Evolutionary conservation across 1,284 basidiomycete genomes (phyloP).

Genomic region (Ustilago cynodontis): DNA sequence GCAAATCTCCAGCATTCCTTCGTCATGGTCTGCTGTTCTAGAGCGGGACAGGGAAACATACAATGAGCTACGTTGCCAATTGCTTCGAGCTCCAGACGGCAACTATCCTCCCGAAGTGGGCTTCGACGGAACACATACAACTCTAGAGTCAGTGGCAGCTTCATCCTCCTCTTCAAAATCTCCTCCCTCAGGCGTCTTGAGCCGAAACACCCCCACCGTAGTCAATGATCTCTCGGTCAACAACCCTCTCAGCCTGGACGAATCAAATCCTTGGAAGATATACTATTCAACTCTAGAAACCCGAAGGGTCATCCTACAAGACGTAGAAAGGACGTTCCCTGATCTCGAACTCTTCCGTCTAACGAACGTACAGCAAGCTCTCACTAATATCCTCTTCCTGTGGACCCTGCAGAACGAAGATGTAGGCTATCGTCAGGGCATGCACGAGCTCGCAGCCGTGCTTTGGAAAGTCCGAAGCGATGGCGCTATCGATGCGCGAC

Average conservation of each 20-base stretch:
- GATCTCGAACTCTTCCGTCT: conserved; percentile 50
- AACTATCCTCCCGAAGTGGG: conserved; percentile 54
- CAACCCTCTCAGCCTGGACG: conserved; percentile 65
- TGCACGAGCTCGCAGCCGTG: conserved; percentile 68
- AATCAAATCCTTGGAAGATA: conserved; percentile 60
- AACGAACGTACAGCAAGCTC: conserved; percentile 37
- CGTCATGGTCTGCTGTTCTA: conserved; percentile 44
- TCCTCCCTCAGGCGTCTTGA: neutral
- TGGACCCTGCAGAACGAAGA: conserved; percentile 60
- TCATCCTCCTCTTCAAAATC: conserved; percentile 4
- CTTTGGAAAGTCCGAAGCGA: conserved; percentile 57
- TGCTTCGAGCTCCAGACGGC: conserved; percentile 55
- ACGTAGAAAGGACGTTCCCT: conserved; percentile 62
- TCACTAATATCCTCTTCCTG: conserved; percentile 60
- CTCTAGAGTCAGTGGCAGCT: neutral
- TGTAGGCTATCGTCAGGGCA: conserved; percentile 67
- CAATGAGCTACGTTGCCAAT: conserved; percentile 34
- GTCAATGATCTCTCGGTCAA: conserved; percentile 55
- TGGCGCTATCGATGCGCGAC: conserved; percentile 15
- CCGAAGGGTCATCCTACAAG: conserved; percentile 52
- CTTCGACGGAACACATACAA: conserved; percentile 35
- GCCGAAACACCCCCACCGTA: neutral
- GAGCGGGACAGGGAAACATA: conserved; percentile 45
- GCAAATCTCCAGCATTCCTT: conserved; percentile 44
- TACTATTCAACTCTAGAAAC: conserved; percentile 56